Percentiles rank a stretch among this genome's conserved stretches.
These are phyloP conservation scores for Hemisphaericaspora subhashii DNA, from an alignment of 1,139 yeast species.

Conservation along the genomic window DNA sequence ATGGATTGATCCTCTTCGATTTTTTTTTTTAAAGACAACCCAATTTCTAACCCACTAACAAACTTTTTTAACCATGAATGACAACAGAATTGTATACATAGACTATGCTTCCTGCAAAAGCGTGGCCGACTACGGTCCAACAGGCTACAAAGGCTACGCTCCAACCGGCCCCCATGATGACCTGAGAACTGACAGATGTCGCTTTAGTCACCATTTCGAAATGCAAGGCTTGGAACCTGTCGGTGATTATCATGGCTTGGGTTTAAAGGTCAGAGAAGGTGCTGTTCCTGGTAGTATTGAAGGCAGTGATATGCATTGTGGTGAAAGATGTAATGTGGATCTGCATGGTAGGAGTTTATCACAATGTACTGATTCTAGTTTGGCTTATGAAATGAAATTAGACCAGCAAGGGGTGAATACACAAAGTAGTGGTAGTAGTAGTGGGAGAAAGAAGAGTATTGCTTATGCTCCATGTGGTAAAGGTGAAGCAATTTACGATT, in stretches of 20 bases:
- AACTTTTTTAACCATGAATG: background rate
- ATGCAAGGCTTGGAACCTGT: background rate
- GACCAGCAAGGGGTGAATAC: background rate
- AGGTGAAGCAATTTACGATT: conserved; percentile 3
- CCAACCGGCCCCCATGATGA: conserved; percentile 4
- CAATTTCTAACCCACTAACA: background rate
- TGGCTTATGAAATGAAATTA: conserved; percentile 1
- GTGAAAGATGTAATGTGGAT: conserved; percentile 11
- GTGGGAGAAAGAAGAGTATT: conserved; percentile 5
- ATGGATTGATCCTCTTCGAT: too few relatives aligned
- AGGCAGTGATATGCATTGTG: conserved; percentile 29
- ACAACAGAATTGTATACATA: background rate
- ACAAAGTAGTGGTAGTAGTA: background rate
- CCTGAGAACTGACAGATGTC: conserved; percentile 1
- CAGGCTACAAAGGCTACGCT: conserved; percentile 1
- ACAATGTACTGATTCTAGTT: conserved; percentile 8
- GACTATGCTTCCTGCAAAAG: conserved; percentile 2
- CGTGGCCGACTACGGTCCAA: background rate
- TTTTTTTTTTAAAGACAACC: too few relatives aligned
- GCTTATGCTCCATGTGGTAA: conserved; percentile 15
- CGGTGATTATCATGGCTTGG: conserved; percentile 6
- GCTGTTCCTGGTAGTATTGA: conserved; percentile 21
- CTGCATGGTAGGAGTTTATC: conserved; percentile 13
- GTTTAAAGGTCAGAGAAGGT: background rate
- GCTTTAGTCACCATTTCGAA: background rate